Evolutionary conservation across 352 stramenopile genomes (phyloP), one percentile per base, ranked within the genome.

Genomic region (Aphanomyces astaci): DNA sequence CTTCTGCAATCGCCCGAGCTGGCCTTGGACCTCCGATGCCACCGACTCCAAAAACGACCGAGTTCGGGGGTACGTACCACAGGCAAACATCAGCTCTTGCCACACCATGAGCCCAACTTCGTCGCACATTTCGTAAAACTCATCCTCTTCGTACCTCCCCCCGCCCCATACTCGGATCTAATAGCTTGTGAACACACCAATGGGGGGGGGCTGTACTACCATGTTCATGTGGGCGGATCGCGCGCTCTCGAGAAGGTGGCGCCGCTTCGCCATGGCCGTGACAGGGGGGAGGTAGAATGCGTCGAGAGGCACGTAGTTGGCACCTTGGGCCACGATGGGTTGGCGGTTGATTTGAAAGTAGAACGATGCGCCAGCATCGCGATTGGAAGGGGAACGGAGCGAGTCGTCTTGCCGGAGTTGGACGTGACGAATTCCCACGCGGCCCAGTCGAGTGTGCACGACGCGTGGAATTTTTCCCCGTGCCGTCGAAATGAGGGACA

Each of bases 61-160:
- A 72, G 94, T 73, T 33, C 85, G 80, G 56, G 88, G 88, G 65
- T 90, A 94, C 79, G 92, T 85, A 51, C 81, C 84, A 64, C 88
- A 96, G 9, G 89, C 88, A 68, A 95, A 96, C 89, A 96, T 96
- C 56, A 94, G 75, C 73, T 96, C 89, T 63, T 96, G 86, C 85
- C 87, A 96, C 17, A 96, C 77, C 27, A 96, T 63, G n/a, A 96
- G 73, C 13, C 89, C 89, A 11, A 94, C 70, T 22, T 79, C 76
- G 72, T 96, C 88, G 45, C 85, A 94, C 19, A 87, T 66, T 2
- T 72, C 72, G 62, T 96, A 96, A 76, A 95, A 96, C 4, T 73
- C 54, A 45, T 94, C 83, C 5, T 77, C 81, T 67, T 95, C 84
- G 65, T 96, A 96, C 65, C 89, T 74, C 28, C 89, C 89, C 53